A percentile compares a stretch with the other conserved stretches of the same genome.
Conservation (phyloP, 148 eudicot genomes). For the Polygonum aviculare region DNA sequence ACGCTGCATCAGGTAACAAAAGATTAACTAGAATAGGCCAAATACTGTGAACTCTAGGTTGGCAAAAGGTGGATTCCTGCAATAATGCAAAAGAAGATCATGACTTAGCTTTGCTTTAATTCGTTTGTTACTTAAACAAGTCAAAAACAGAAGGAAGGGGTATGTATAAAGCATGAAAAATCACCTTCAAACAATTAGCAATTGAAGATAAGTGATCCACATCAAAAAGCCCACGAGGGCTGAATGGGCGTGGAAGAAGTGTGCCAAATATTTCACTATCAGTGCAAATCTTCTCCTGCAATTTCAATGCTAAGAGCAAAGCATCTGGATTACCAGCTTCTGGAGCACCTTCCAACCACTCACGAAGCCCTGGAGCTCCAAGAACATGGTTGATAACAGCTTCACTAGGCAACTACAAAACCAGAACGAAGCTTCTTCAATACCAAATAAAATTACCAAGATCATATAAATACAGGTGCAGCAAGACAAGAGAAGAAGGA, state of each 20-base stretch:
- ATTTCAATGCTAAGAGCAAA: constrained; percentile 65
- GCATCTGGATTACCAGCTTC: constrained; percentile 90
- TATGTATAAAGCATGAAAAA: not conserved
- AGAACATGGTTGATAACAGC: constrained; percentile 53
- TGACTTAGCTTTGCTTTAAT: not conserved
- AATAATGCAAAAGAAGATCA: constrained; percentile 10
- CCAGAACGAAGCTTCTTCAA: not conserved
- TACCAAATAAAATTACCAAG: not conserved
- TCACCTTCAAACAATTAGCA: constrained; percentile 72
- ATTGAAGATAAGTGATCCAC: constrained; percentile 53
- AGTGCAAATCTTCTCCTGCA: constrained; percentile 48
- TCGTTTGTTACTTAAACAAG: not conserved
- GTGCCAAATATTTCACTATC: constrained; percentile 42
- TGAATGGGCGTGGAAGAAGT: constrained; percentile 74
- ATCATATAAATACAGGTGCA: not conserved
- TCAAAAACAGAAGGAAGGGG: not conserved
- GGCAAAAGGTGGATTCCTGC: constrained; percentile 91
- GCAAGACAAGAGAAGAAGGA: not conserved
- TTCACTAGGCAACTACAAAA: constrained; percentile 65
- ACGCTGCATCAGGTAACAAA: constrained; percentile 52
- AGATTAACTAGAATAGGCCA: constrained; percentile 66
- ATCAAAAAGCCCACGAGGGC: constrained; percentile 44
- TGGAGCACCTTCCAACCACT: constrained; percentile 78
- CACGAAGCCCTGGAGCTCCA: constrained; percentile 62
- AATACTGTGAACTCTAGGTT: constrained; percentile 85